phyloP scores from a whole-genome alignment of 176 grass and related monocot species.

The Coix lacrymajobi region DNA sequence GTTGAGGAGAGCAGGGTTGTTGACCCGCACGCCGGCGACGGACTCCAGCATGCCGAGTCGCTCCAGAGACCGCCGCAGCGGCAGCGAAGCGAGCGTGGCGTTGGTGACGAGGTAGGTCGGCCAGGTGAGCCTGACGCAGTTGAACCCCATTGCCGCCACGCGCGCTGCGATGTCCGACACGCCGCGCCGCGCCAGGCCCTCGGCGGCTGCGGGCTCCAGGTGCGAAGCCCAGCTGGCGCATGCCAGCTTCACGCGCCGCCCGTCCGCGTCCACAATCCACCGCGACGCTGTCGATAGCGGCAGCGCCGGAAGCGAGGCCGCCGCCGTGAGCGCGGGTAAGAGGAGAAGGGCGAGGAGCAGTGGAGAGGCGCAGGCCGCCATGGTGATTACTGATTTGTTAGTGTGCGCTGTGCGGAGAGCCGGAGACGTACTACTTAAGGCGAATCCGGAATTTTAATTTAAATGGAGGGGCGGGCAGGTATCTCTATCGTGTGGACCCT shows the following conservation, averaged over 20 bases:
- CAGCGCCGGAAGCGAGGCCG: conserved; percentile 26
- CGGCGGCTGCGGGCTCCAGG: conserved; percentile 73
- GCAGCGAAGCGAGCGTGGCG: conserved; percentile 55
- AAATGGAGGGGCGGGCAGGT: no score
- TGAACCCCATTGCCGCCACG: conserved; percentile 69
- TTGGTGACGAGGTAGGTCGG: conserved; percentile 80
- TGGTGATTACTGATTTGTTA: no score
- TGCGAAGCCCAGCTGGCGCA: conserved; percentile 89
- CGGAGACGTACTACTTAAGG: no score
- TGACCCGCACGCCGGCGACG: conserved; percentile 61
- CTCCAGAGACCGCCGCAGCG: conserved; percentile 67
- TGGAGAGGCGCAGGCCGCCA: conserved; percentile 25
- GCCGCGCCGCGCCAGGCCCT: conserved; percentile 74
- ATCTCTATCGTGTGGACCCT: no score
- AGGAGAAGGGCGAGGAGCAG: conserved; percentile 15
- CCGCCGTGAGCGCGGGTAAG: not conserved
- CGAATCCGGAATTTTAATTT: no score
- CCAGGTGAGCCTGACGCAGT: conserved; percentile 88
- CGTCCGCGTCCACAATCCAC: conserved; percentile 63
- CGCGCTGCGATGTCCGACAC: conserved; percentile 48
- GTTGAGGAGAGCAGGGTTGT: conserved; percentile 73
- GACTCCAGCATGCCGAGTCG: conserved; percentile 58
- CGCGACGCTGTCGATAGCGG: conserved; percentile 68
- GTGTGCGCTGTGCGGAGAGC: no score
- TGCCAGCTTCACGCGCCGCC: conserved; percentile 74